Conservation (phyloP, 306 rosid genomes). For the Vigna hirtella region DNA sequence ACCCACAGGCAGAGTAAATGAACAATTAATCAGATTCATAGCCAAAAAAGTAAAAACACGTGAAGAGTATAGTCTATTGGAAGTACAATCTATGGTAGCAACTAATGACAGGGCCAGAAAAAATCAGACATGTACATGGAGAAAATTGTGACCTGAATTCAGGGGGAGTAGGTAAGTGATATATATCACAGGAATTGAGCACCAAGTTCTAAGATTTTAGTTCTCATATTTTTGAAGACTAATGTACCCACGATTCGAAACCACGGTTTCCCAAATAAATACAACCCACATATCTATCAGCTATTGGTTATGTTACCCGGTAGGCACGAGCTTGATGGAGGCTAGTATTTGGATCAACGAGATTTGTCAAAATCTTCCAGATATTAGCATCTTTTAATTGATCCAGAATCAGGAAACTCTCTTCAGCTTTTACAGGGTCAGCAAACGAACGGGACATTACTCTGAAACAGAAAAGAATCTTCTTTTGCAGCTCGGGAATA, state of each 20-base stretch:
- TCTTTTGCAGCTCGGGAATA: slow-evolving; percentile 81
- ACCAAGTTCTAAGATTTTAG: neutral
- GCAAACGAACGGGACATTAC: slow-evolving; percentile 89
- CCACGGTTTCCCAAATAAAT: slow-evolving; percentile 15
- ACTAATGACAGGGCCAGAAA: slow-evolving; percentile 22
- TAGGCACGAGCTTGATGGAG: slow-evolving; percentile 70
- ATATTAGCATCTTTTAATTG: slow-evolving; percentile 92
- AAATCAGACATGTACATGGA: neutral
- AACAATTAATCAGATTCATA: slow-evolving; percentile 21
- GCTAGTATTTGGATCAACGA: slow-evolving; percentile 84
- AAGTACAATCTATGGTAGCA: slow-evolving; percentile 28
- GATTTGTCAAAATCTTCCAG: slow-evolving; percentile 89
- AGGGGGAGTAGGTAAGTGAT: slow-evolving; percentile 22
- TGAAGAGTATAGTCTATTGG: slow-evolving; percentile 3
- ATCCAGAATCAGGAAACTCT: slow-evolving; percentile 83
- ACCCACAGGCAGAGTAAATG: slow-evolving; percentile 7
- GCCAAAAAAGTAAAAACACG: slow-evolving; percentile 5
- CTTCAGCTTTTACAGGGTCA: slow-evolving; percentile 86
- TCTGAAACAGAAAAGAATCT: slow-evolving; percentile 74
- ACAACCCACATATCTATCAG: slow-evolving; percentile 17
- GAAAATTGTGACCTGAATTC: slow-evolving; percentile 14
- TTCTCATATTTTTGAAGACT: slow-evolving; percentile 26
- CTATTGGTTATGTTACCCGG: slow-evolving; percentile 62
- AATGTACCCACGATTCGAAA: slow-evolving; percentile 27
- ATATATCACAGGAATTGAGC: slow-evolving; percentile 8